These are phyloP conservation scores for Saccharomycopsis selenospora DNA, from an alignment of 805 yeast species.

Conservation along the genomic window DNA sequence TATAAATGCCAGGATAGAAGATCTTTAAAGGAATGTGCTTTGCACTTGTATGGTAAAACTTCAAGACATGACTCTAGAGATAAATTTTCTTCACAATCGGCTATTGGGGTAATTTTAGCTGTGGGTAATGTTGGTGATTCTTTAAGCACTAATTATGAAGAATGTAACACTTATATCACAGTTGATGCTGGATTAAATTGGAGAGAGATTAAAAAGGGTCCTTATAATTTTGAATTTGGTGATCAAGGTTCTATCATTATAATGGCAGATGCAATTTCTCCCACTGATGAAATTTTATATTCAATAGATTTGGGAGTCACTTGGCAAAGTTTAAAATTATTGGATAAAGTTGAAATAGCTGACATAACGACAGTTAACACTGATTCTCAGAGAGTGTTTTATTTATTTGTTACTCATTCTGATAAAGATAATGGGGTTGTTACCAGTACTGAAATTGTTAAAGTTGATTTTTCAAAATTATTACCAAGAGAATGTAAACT, in stretches of 20 bases:
- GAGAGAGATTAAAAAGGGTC: constrained; percentile 70
- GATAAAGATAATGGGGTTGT: not conserved
- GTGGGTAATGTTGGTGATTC: constrained; percentile 79
- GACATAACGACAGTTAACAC: constrained; percentile 27
- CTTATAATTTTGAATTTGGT: constrained; percentile 89
- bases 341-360: constrained; percentile 42
- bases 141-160: constrained; percentile 37
- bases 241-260: constrained; percentile 90
- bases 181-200: constrained; percentile 86
- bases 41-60: constrained; percentile 84
- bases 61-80: constrained; percentile 78
- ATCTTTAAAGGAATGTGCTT: constrained; percentile 57
- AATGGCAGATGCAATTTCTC: constrained; percentile 50
- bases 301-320: constrained; percentile 74
- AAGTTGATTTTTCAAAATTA: constrained; percentile 50
- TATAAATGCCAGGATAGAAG: constrained; percentile 43
- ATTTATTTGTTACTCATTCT: not conserved
- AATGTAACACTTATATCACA: constrained; percentile 66
- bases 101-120: constrained; percentile 81
- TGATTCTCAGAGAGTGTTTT: not conserved
- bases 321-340: constrained; percentile 63
- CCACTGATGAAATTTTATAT: constrained; percentile 52
- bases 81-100: constrained; percentile 78
- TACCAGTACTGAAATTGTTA: constrained; percentile 38
- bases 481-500: constrained; percentile 46